Base-by-base conservation (phyloP, 1,284 basidiomycete genomes). In the Cutaneotrichosporon dermatis region DNA sequence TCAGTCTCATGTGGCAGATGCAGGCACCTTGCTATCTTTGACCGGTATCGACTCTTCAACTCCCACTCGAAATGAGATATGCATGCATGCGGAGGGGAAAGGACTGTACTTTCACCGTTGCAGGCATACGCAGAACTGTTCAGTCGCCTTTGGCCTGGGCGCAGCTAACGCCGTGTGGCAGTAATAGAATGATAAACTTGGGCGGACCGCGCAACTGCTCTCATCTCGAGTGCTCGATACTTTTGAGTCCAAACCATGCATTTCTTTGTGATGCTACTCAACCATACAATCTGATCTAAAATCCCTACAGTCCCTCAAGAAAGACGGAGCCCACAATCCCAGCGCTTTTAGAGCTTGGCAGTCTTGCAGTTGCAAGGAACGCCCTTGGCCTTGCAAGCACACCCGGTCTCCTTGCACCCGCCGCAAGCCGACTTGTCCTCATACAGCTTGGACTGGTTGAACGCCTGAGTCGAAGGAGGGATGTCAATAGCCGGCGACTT, bases 401-500 rank as follows among this genome's bases (percentile, higher is more conserved):
- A 54, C 34, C n/a, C 34, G 33, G 39, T 34, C 25, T 49, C 33
- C n/a, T 48, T 49, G 39, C 52, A 54, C 10, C 41, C 43, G 8
- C 16, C n/a, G 37, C 44, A 55, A 10, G 25, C 54, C 36, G 40
- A 36, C 33, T 33, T 46, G 15, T 36, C 25, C 33, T 46, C 34
- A 43, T 35, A 45, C 6, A 59, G 54, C 8, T 34, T 40, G 36
- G 67, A 69, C 64, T 73, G 57, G 68, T 76, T 76, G 65, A 74
- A 70, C 6, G 56, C 54, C 60, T 80, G 76, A 7, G 68, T 71
- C 35, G 69, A 73, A 0, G 69, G 61, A 1, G 78, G 74, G 0
- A 95, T 89, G 73, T 96, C 92, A 82, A 95, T 85, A 58, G 86
- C 84, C 0, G 93, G 93, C 73, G 90, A 92, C 58, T 79, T 78